Evolutionary conservation across 208 protist species (phyloP).

Genomic region (Lotmaria passim): DNA sequence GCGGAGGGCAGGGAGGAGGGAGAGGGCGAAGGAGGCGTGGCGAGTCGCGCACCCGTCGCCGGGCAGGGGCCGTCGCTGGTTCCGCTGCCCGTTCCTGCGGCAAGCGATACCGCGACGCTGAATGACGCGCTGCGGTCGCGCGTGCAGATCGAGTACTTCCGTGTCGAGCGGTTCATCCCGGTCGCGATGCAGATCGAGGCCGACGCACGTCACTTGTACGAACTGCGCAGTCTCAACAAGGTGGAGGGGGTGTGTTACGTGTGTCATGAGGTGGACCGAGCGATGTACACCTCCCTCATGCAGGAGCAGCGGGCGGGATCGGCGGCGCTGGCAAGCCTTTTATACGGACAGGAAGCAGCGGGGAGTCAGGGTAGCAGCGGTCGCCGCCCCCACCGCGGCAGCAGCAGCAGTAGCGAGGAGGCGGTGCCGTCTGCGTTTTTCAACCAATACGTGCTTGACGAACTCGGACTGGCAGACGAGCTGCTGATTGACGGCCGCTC

Average conservation of each 20-base stretch:
- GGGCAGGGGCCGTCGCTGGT: neutral
- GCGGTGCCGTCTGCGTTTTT: slow-evolving; percentile 49
- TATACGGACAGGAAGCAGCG: too few relatives aligned
- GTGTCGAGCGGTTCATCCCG: slow-evolving; percentile 87
- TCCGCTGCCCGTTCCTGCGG: neutral
- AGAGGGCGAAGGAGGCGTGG: neutral
- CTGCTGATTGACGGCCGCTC: slow-evolving; percentile 58
- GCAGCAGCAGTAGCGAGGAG: neutral
- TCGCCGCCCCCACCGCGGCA: too few relatives aligned
- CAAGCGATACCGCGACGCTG: neutral
- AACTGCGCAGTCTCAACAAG: slow-evolving; percentile 73
- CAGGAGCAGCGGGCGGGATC: slow-evolving; percentile 44
- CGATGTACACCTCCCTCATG: slow-evolving; percentile 68
- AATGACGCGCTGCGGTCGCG: slow-evolving; percentile 6
- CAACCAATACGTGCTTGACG: slow-evolving; percentile 86
- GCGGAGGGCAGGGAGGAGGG: too few relatives aligned
- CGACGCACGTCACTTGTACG: slow-evolving; percentile 84
- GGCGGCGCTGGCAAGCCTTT: slow-evolving; percentile 12
- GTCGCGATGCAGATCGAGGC: slow-evolving; percentile 90
- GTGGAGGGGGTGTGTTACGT: slow-evolving; percentile 86
- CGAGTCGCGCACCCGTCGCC: neutral
- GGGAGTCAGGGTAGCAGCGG: too few relatives aligned
- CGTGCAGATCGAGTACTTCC: slow-evolving; percentile 74
- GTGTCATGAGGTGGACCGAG: slow-evolving; percentile 72
- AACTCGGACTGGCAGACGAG: slow-evolving; percentile 76